Evolutionary conservation across 1,284 basidiomycete genomes (phyloP).

Genomic region (Papiliotrema laurentii): DNA sequence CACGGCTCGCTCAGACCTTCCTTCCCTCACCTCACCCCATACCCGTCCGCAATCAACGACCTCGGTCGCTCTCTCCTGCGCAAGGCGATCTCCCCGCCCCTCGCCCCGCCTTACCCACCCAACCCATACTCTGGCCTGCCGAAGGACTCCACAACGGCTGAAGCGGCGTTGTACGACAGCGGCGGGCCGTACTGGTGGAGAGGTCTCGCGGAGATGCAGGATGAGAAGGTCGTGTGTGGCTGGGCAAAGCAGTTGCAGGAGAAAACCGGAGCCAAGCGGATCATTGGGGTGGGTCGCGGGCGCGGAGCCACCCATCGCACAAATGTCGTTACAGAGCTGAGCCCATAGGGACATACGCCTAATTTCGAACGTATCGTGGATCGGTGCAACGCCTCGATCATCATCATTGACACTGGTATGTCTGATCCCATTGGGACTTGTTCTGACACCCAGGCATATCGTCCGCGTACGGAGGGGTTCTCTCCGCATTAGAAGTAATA

Average conservation of each 20-base stretch:
- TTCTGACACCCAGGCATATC: conserved; percentile 68
- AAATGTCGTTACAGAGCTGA: conserved; percentile 2
- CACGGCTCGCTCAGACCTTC: conserved; percentile 78
- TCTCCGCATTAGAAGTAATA: conserved; percentile 78
- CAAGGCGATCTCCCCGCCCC: conserved; percentile 53
- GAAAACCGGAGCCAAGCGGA: conserved; percentile 69
- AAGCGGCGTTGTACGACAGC: conserved; percentile 63
- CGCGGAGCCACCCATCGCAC: no score
- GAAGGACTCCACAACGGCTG: conserved; percentile 58
- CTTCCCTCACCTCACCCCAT: conserved; percentile 67
- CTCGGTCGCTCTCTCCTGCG: conserved; percentile 64
- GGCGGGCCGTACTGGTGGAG: conserved; percentile 88
- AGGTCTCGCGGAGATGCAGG: conserved; percentile 61
- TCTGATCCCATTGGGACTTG: conserved; percentile 57
- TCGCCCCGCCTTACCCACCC: conserved; percentile 74
- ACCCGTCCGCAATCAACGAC: conserved; percentile 73
- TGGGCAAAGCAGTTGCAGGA: conserved; percentile 65
- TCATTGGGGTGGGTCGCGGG: conserved; percentile 60
- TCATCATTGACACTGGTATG: conserved; percentile 73
- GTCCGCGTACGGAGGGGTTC: conserved; percentile 83
- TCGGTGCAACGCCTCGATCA: conserved; percentile 76
- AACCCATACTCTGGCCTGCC: conserved; percentile 73
- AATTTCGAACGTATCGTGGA: conserved; percentile 77
- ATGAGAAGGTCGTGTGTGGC: conserved; percentile 58
- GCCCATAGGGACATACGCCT: conserved; percentile 75